phyloP scores from a whole-genome alignment of 2,329 filamentous ascomycete species.

The Cryphonectria carpinicola region DNA sequence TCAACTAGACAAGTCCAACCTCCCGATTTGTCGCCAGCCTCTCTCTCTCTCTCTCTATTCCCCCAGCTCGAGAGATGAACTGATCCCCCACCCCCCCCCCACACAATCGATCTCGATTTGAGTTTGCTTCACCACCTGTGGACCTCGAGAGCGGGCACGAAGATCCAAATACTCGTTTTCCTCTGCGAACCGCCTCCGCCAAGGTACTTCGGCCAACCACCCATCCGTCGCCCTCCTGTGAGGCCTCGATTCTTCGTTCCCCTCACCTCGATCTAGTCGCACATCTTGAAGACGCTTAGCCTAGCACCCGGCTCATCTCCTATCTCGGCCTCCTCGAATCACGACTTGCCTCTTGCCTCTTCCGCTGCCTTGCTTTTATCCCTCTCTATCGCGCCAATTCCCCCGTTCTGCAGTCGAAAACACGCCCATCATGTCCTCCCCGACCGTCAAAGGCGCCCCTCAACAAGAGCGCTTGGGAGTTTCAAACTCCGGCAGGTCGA shows the following conservation, averaged over 20 bases:
- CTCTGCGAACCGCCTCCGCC: slow-evolving; percentile 5
- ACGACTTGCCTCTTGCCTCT: slow-evolving; percentile 18
- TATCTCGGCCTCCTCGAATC: slow-evolving; percentile 1
- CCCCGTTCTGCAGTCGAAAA: neutral
- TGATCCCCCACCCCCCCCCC: neutral
- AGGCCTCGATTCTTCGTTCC: neutral
- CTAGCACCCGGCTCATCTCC: slow-evolving; percentile 13
- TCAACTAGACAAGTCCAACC: slow-evolving; percentile 1
- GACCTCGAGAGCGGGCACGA: neutral
- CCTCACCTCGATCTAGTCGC: slow-evolving; percentile 9
- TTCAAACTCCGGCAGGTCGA: slow-evolving; percentile 19
- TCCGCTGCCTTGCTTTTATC: neutral
- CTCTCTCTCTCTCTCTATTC: neutral
- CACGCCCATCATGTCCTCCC: slow-evolving; percentile 25
- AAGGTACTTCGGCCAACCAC: neutral
- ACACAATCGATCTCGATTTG: neutral
- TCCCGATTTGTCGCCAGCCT: slow-evolving; percentile 15
- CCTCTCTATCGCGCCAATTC: slow-evolving; percentile 13
- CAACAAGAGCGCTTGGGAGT: slow-evolving; percentile 18
- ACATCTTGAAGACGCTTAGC: slow-evolving; percentile 10
- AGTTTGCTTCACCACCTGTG: slow-evolving; percentile 4
- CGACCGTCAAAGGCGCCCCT: slow-evolving; percentile 17
- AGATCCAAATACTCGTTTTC: slow-evolving; percentile 3
- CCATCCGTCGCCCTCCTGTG: neutral
- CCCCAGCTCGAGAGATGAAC: slow-evolving; percentile 8